A percentile compares a stretch with the other conserved stretches of the same genome.
These are phyloP conservation scores for Phytophthora sp. DNA, from an alignment of 352 stramenopile species.

Conservation along the genomic window DNA sequence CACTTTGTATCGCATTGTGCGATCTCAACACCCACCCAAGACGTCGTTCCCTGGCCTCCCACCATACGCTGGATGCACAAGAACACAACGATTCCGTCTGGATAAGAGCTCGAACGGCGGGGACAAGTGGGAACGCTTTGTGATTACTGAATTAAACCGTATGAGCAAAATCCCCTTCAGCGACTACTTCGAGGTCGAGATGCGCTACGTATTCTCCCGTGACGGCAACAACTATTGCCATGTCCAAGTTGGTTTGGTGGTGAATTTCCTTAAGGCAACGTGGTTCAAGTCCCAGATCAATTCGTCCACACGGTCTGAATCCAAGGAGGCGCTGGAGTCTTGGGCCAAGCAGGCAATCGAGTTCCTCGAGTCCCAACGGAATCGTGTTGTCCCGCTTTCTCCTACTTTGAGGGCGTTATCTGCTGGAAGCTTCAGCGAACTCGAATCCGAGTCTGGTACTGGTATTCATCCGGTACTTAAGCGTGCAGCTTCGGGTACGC, in stretches of 20 bases:
- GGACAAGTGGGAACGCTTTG: slow-evolving; percentile 60
- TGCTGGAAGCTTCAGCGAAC: slow-evolving; percentile 29
- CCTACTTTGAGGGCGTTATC: slow-evolving; percentile 25
- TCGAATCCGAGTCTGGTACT: slow-evolving; percentile 26
- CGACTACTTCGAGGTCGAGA: slow-evolving; percentile 88
- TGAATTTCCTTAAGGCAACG: slow-evolving; percentile 83
- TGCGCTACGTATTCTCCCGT: slow-evolving; percentile 76
- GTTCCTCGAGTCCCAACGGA: slow-evolving; percentile 47
- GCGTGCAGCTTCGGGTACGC: slow-evolving; percentile 5
- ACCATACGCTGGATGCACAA: slow-evolving; percentile 53
- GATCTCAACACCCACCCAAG: slow-evolving; percentile 65
- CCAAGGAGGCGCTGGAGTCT: slow-evolving; percentile 67
- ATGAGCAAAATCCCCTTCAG: slow-evolving; percentile 83
- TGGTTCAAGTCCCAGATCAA: slow-evolving; percentile 89
- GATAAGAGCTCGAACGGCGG: slow-evolving; percentile 46
- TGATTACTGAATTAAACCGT: slow-evolving; percentile 67
- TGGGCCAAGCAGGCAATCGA: slow-evolving; percentile 64
- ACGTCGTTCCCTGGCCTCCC: slow-evolving; percentile 66
- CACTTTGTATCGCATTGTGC: slow-evolving; percentile 49
- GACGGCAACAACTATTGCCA: slow-evolving; percentile 81
- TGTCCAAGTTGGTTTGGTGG: slow-evolving; percentile 67
- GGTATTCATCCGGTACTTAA: slow-evolving; percentile 24
- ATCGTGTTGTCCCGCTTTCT: slow-evolving; percentile 29
- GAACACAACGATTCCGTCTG: slow-evolving; percentile 57
- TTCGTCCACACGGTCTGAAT: slow-evolving; percentile 75